A percentile compares a stretch with the other conserved stretches of the same genome.
Conservation (phyloP, 2,329 filamentous ascomycete species). For the Fusarium multiceps region DNA sequence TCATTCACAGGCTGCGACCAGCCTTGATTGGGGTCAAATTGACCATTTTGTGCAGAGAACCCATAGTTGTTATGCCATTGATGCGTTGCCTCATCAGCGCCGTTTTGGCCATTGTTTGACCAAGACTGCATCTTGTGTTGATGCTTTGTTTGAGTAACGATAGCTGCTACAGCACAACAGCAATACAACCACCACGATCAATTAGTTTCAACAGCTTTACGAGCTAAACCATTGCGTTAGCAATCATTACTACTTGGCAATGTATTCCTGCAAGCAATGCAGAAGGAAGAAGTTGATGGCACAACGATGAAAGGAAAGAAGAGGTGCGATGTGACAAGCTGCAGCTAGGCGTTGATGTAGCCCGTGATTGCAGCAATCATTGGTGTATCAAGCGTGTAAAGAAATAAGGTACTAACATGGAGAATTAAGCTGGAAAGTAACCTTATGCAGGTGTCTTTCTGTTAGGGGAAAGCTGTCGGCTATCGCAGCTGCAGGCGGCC, state of each 20-base stretch:
- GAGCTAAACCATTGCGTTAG: slow-evolving; percentile 49
- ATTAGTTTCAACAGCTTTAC: slow-evolving; percentile 41
- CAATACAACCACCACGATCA: slow-evolving; percentile 37
- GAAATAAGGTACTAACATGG: slow-evolving; percentile 43
- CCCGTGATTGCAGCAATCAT: slow-evolving; percentile 22
- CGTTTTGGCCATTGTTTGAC: slow-evolving; percentile 52
- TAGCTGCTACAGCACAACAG: slow-evolving; percentile 39
- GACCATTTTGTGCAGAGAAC: slow-evolving; percentile 50
- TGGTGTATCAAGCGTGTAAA: slow-evolving; percentile 23
- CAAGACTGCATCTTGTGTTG: slow-evolving; percentile 55
- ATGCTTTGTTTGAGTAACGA: slow-evolving; percentile 36
- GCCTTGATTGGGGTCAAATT: slow-evolving; percentile 54
- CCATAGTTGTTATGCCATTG: slow-evolving; percentile 52
- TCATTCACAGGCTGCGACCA: slow-evolving; percentile 54
- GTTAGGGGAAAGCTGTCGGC: slow-evolving; percentile 38
- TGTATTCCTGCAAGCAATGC: slow-evolving; percentile 15
- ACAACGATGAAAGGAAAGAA: not conserved
- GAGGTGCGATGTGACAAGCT: slow-evolving; percentile 13
- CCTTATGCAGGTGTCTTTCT: slow-evolving; percentile 28
- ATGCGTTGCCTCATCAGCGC: slow-evolving; percentile 50
- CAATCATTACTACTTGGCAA: slow-evolving; percentile 42
- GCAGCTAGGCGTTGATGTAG: slow-evolving; percentile 39
- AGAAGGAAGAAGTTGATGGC: slow-evolving; percentile 24
- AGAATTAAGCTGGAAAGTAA: slow-evolving; percentile 34
- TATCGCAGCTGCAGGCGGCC: slow-evolving; percentile 39